Base-by-base conservation (phyloP, 1,139 yeast genomes). In the Yamadazyma sp. region DNA sequence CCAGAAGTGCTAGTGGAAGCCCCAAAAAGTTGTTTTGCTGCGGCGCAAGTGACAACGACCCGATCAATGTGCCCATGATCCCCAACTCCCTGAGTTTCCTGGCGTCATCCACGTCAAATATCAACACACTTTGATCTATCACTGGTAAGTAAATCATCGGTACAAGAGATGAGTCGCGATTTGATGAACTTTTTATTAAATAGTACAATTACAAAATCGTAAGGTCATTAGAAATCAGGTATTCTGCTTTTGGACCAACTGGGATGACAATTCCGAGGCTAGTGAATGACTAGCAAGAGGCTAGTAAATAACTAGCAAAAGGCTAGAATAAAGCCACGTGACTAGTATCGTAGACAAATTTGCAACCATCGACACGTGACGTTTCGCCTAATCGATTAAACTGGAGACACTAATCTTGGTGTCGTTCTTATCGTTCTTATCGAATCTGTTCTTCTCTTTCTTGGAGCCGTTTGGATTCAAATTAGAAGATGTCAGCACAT, bases 11-110 rank as follows among this genome's bases (percentile, higher is more conserved):
- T 37, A 90, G 62, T 0, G 98, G 98, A 3, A 90, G 64, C 1
- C 96, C 95, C 37, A 87, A 68, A 53, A 90, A 85, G 29, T 83
- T 70, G 54, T 88, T 90, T 53, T 92, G 98, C 58, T 92, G 98
- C 2, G 97, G 95, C 15, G 90, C 89, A 34, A 80, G 74, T 0
- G 96, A 86, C 27, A 92, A 62, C 0, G 96, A 84, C 0, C 98
- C 98, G 1, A 78, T 66, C 14, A 92, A 67, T 1, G 84, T 78
- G 0, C 98, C 98, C 29, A 82, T 70, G 1, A 92, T 73, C 3
- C 77, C 78, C 31, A 58, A 43, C 7, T 61, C 69, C 17, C 97
- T 67, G 22, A 89, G 65, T 12, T 43, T 43, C 47, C 71, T 70
- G 37, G 85, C 69, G 38, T 72, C 76, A 1, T 71, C 73, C 3